Percentiles rank a stretch among this genome's conserved stretches.
Evolutionary conservation across 371 early-diverging fungal genomes (phyloP).

Genomic region (Circinella minor): DNA sequence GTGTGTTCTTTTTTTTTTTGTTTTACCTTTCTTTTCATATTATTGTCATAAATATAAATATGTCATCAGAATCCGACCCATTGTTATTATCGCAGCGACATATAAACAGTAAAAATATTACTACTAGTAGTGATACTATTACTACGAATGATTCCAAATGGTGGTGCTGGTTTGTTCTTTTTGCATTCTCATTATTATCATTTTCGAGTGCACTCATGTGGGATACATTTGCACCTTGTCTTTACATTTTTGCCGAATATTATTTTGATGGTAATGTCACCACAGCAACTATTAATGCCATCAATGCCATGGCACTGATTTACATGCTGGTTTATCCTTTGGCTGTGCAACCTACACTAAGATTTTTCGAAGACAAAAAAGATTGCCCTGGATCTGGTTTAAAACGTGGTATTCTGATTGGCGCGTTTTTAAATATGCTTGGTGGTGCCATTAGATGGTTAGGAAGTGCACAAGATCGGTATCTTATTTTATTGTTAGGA

Average conservation of each 20-base stretch:
- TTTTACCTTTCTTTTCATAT: neutral
- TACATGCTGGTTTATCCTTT: constrained; percentile 60
- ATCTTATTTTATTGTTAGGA: constrained; percentile 42
- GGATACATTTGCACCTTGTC: constrained; percentile 62
- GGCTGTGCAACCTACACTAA: constrained; percentile 47
- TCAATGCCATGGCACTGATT: constrained; percentile 48
- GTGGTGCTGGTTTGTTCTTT: constrained; percentile 48
- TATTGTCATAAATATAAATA: no score
- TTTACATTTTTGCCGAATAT: constrained; percentile 53
- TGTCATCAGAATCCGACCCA: neutral
- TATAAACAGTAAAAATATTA: no score
- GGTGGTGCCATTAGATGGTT: constrained; percentile 48
- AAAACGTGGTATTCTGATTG: constrained; percentile 48
- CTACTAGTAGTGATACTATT: neutral
- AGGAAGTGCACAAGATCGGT: constrained; percentile 45
- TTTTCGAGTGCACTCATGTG: constrained; percentile 56
- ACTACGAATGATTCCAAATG: neutral
- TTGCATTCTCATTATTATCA: constrained; percentile 47
- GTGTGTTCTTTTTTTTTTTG: neutral
- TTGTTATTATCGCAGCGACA: neutral
- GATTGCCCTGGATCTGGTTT: constrained; percentile 41
- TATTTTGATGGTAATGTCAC: constrained; percentile 35
- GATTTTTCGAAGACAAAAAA: constrained; percentile 44
- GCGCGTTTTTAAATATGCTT: constrained; percentile 46
- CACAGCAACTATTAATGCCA: constrained; percentile 42